phyloP scores from a whole-genome alignment of 352 stramenopile species.

The Phytophthora fragariaefolia region DNA sequence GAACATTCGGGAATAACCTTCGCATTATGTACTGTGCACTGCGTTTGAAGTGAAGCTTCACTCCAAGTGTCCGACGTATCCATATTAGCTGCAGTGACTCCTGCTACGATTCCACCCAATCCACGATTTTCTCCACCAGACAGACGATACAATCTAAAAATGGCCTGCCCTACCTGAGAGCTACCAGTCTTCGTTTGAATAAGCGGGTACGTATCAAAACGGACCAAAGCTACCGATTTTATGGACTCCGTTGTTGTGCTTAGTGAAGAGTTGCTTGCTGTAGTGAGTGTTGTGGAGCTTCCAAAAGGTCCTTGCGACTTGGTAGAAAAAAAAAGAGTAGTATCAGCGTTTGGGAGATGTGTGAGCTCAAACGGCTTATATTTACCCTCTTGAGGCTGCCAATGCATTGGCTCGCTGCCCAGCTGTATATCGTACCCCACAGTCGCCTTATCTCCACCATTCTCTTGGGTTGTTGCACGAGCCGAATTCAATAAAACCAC shows the following conservation, averaged over 20 bases:
- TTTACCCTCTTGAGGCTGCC: slow-evolving; percentile 43
- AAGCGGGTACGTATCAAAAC: slow-evolving; percentile 46
- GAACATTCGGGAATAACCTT: slow-evolving; percentile 31
- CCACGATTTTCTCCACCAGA: slow-evolving; percentile 70
- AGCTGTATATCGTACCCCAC: slow-evolving; percentile 48
- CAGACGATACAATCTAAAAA: slow-evolving; percentile 61
- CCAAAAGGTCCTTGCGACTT: slow-evolving; percentile 15
- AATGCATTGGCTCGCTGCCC: slow-evolving; percentile 68
- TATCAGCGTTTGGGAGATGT: slow-evolving; percentile 50
- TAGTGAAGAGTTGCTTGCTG: slow-evolving; percentile 54
- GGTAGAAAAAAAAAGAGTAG: slow-evolving; percentile 46
- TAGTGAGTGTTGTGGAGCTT: slow-evolving; percentile 29
- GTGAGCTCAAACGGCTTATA: slow-evolving; percentile 52
- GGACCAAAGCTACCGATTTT: slow-evolving; percentile 44
- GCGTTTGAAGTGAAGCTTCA: slow-evolving; percentile 39
- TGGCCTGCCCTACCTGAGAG: slow-evolving; percentile 57
- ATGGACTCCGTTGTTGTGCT: slow-evolving; percentile 39
- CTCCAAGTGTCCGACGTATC: slow-evolving; percentile 42
- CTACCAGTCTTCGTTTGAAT: slow-evolving; percentile 49
- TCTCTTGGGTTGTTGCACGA: slow-evolving; percentile 40
- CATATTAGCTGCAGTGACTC: slow-evolving; percentile 38
- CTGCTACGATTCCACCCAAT: slow-evolving; percentile 59
- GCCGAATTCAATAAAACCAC: slow-evolving; percentile 51
- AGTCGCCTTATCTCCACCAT: slow-evolving; percentile 35
- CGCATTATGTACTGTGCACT: slow-evolving; percentile 21